Conservation (phyloP, 2,329 filamentous ascomycete genomes). For the Zopfia rhizophila region DNA sequence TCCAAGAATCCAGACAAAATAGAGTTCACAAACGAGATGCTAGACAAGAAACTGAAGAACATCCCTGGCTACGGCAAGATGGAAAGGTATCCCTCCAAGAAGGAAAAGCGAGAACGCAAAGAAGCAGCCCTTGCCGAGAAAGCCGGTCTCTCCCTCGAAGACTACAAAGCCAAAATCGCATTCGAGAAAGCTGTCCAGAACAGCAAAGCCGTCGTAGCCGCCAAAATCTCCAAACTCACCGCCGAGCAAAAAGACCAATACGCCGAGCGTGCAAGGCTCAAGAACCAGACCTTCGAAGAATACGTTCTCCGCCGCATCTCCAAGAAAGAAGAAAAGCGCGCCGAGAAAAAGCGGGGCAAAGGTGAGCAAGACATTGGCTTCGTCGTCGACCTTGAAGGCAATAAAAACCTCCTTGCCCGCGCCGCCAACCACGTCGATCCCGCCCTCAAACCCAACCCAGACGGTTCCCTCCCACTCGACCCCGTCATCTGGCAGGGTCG, state of each 20-base stretch:
- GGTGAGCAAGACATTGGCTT: constrained; percentile 5
- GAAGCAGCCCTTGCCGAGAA: constrained; percentile 8
- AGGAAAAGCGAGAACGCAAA: constrained; percentile 10
- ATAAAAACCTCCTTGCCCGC: constrained; percentile 1
- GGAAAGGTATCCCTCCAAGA: neutral
- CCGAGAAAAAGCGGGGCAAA: constrained; percentile 8
- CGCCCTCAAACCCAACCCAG: constrained; percentile 3
- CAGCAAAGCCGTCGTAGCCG: constrained; percentile 20
- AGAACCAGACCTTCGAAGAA: constrained; percentile 50
- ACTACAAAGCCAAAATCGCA: constrained; percentile 1
- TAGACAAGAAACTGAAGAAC: constrained; percentile 1
- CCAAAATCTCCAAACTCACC: constrained; percentile 41
- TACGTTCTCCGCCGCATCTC: constrained; percentile 47
- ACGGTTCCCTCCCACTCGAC: constrained; percentile 14
- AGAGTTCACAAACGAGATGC: constrained; percentile 3
- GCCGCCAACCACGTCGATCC: neutral
- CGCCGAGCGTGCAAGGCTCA: constrained; percentile 46
- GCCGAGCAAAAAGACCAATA: constrained; percentile 42
- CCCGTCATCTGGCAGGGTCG: constrained; percentile 12
- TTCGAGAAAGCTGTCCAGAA: neutral
- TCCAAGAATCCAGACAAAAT: neutral
- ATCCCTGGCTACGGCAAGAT: neutral
- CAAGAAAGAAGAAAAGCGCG: constrained; percentile 37
- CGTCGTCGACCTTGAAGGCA: constrained; percentile 27
- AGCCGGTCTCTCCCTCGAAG: neutral